Percentiles rank a stretch among this genome's conserved stretches.
These are phyloP conservation scores for Helicostylum pulchrum DNA, from an alignment of 192 early-diverging fungal genomes.

Conservation along the genomic window DNA sequence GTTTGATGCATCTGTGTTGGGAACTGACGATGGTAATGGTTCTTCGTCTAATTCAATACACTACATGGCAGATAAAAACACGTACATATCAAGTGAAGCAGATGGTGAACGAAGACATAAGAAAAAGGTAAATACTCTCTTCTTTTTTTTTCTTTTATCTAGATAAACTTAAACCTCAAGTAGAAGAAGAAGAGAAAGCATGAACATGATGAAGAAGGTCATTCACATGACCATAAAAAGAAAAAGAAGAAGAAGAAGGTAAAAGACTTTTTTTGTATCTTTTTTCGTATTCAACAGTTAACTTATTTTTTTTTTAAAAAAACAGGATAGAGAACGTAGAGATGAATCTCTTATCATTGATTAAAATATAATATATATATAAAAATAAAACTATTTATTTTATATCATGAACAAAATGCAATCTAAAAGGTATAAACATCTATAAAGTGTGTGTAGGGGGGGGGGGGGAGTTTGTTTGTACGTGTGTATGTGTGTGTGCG, in stretches of 20 bases:
- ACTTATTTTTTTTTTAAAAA: no score
- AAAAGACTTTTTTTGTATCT: no score
- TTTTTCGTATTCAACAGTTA: no score
- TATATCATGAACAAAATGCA: no score
- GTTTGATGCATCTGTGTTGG: constrained; percentile 35
- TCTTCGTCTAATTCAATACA: not conserved
- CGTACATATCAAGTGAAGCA: constrained; percentile 11
- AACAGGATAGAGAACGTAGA: no score
- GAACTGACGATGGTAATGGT: constrained; percentile 18
- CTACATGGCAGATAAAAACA: not conserved
- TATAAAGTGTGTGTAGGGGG: not conserved
- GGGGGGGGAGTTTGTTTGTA: not conserved
- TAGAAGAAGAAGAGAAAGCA: constrained; percentile 42
- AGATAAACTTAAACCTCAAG: not conserved
- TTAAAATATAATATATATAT: no score
- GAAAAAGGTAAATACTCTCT: constrained; percentile 33
- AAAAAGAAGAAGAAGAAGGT: constrained; percentile 46
- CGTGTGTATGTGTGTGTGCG: not conserved
- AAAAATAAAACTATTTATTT: no score
- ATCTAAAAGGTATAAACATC: no score
- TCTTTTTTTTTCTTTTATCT: not conserved
- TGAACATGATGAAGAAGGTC: constrained; percentile 34
- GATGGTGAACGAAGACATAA: constrained; percentile 32
- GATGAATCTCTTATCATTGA: no score
- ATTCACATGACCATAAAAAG: constrained; percentile 31